Percentiles rank a stretch among this genome's conserved stretches.
phyloP scores from a whole-genome alignment of 129 eudicot species.

The Logfia minima region DNA sequence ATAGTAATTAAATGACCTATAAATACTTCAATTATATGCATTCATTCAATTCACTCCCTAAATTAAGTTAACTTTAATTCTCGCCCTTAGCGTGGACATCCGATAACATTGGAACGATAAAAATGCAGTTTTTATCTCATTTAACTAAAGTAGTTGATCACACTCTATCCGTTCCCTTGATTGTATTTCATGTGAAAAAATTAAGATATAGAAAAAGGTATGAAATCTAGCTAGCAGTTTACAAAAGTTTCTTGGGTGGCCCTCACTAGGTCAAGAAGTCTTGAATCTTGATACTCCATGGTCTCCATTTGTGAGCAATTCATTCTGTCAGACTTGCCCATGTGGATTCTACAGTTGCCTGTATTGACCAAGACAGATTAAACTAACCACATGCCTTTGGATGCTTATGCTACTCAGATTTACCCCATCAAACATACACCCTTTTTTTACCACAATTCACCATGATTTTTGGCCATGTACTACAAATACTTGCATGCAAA shows the following conservation, averaged over 20 bases:
- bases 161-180: background rate
- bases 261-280: slow-evolving; percentile 36
- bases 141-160: background rate
- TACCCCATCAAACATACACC: slow-evolving; percentile 28
- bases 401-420: slow-evolving; percentile 32
- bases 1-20: slow-evolving; percentile 16
- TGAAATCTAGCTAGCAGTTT: slow-evolving; percentile 36
- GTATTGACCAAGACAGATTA: slow-evolving; percentile 49
- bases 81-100: too few species aligned
- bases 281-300: slow-evolving; percentile 22
- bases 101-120: too few species aligned
- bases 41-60: slow-evolving; percentile 17
- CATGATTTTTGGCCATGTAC: slow-evolving; percentile 27
- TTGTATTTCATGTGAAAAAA: background rate
- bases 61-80: background rate
- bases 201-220: slow-evolving; percentile 23
- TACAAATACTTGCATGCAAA: slow-evolving; percentile 30
- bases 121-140: background rate
- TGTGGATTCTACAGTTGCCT: slow-evolving; percentile 48
- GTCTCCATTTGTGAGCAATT: slow-evolving; percentile 37
- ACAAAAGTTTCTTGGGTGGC: slow-evolving; percentile 29
- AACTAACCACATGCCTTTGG: slow-evolving; percentile 37
- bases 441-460: slow-evolving; percentile 37
- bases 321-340: slow-evolving; percentile 58
- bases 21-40: slow-evolving; percentile 17